Percentiles rank a stretch among this genome's conserved stretches.
phyloP scores from a whole-genome alignment of 345 rosid species.

The Ceriops zippeliana region DNA sequence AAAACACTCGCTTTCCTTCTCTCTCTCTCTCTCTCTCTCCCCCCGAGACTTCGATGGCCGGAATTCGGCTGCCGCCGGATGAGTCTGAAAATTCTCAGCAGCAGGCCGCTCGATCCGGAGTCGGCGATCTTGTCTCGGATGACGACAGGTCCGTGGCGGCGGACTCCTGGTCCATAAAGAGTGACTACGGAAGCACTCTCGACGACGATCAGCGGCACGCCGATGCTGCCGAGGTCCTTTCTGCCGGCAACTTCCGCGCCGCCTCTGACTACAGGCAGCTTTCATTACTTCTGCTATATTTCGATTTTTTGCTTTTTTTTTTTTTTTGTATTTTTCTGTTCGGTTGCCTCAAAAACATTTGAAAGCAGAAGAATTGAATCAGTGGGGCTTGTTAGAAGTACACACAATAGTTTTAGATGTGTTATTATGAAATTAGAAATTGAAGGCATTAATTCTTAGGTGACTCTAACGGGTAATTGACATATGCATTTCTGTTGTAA shows the following conservation, averaged over 20 bases:
- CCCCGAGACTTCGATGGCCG: slow-evolving; percentile 14
- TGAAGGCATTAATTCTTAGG: too few species aligned
- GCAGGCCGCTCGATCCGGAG: slow-evolving; percentile 14
- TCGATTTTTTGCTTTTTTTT: neutral
- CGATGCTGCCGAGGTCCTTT: slow-evolving; percentile 88
- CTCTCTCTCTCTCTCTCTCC: neutral
- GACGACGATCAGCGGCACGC: slow-evolving; percentile 98
- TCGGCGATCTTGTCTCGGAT: slow-evolving; percentile 73
- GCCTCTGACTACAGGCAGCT: slow-evolving; percentile 75
- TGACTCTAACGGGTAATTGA: too few species aligned
- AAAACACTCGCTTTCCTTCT: neutral
- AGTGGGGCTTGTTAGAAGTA: too few species aligned
- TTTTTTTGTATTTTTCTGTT: neutral
- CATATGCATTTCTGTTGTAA: too few species aligned
- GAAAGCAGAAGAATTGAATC: too few species aligned
- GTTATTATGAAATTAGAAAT: too few species aligned
- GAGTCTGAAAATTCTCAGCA: slow-evolving; percentile 22
- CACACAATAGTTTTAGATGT: too few species aligned
- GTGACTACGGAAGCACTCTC: slow-evolving; percentile 96
- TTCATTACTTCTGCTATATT: neutral
- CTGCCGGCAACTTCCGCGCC: slow-evolving; percentile 62
- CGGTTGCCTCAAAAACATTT: too few species aligned
- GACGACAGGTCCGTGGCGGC: slow-evolving; percentile 97
- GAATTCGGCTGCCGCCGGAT: slow-evolving; percentile 25
- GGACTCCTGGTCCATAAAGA: slow-evolving; percentile 97